These are phyloP conservation scores for Athelia psychrophila DNA, from an alignment of 1,284 basidiomycete species.

Conservation along the genomic window DNA sequence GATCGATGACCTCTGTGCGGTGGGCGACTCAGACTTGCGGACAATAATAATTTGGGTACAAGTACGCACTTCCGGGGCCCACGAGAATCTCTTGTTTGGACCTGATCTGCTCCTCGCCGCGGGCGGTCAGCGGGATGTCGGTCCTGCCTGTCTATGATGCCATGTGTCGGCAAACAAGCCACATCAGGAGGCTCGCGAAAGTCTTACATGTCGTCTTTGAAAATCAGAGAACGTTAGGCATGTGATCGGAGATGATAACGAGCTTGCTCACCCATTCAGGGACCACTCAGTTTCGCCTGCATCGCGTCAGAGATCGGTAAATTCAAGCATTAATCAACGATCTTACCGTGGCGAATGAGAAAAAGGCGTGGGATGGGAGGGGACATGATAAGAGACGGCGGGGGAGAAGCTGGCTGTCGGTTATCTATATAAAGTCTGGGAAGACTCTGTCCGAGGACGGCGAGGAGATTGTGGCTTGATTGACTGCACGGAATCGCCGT, in stretches of 20 bases:
- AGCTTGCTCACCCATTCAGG: constrained; percentile 64
- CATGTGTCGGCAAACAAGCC: not conserved
- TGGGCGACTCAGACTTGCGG: constrained; percentile 8
- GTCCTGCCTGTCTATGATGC: constrained; percentile 75
- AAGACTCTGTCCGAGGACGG: not conserved
- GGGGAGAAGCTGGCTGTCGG: not conserved
- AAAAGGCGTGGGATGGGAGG: constrained; percentile 73
- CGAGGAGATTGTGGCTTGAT: not conserved
- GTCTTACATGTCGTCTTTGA: constrained; percentile 67
- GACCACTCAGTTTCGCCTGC: constrained; percentile 94
- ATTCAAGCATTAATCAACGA: constrained; percentile 3
- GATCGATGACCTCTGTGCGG: constrained; percentile 72
- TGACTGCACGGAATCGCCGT: no score
- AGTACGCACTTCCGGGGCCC: constrained; percentile 69
- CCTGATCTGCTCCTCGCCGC: constrained; percentile 75
- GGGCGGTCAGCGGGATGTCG: constrained; percentile 85
- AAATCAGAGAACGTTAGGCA: constrained; percentile 6
- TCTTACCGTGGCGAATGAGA: constrained; percentile 71
- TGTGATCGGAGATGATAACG: constrained; percentile 2
- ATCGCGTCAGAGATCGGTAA: constrained; percentile 4
- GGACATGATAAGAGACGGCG: constrained; percentile 23
- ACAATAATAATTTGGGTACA: not conserved
- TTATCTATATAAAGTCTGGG: not conserved
- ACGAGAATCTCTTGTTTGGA: constrained; percentile 66
- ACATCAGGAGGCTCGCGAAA: constrained; percentile 1